phyloP scores from a whole-genome alignment of 257 asterid species.

The Nicotiana obtusifolia region DNA sequence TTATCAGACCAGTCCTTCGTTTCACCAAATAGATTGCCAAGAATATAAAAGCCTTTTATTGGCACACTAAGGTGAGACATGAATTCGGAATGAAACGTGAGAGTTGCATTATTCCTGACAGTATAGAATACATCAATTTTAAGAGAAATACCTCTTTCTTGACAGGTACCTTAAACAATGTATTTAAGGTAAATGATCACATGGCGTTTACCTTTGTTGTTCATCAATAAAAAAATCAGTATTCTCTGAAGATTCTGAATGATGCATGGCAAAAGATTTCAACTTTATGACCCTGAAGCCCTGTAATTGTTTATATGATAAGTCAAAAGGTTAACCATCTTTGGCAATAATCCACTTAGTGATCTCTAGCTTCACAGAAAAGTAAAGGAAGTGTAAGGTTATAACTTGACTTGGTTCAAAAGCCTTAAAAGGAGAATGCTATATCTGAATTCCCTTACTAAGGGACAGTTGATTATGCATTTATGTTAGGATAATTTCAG shows the following conservation, averaged over 20 bases:
- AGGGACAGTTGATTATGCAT: neutral
- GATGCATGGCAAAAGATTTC: neutral
- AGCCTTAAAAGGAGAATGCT: neutral
- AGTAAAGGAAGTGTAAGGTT: neutral
- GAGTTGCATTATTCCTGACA: slow-evolving; percentile 3
- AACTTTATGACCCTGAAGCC: neutral
- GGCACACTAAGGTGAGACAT: neutral
- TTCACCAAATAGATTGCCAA: neutral
- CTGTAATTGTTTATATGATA: neutral
- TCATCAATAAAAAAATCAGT: neutral
- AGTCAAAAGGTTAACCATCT: neutral
- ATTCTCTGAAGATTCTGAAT: slow-evolving; percentile 6
- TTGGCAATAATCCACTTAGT: neutral
- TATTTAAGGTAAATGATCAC: neutral
- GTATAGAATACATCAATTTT: neutral
- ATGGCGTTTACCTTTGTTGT: neutral
- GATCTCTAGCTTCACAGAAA: neutral
- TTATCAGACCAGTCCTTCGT: neutral
- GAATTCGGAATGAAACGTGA: neutral
- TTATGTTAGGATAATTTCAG: neutral
- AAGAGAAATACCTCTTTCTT: neutral
- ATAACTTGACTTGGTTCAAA: neutral
- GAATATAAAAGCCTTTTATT: neutral
- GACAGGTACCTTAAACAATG: neutral
- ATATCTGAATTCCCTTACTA: neutral